These are phyloP conservation scores for Carnegiea gigantea DNA, from an alignment of 179 eudicot genomes.

Conservation along the genomic window DNA sequence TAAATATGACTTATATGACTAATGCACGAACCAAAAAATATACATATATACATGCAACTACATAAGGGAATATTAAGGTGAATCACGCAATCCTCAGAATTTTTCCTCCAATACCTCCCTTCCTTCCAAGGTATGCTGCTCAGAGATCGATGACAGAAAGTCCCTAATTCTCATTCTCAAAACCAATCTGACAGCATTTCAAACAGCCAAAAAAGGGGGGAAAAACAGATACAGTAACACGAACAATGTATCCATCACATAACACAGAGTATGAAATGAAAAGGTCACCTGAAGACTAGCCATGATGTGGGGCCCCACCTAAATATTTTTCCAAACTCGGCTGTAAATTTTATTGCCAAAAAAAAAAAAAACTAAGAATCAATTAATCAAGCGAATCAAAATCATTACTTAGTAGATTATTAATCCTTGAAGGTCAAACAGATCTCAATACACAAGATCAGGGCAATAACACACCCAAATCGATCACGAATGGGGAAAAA, in stretches of 20 bases:
- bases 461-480: background rate
- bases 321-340: constrained; percentile 22
- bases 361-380: background rate
- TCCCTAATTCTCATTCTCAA: no score
- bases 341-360: constrained; percentile 3
- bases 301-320: constrained; percentile 25
- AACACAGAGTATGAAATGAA: constrained; percentile 8
- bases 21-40: no score
- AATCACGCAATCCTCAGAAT: no score
- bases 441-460: background rate
- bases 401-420: background rate
- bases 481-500: background rate
- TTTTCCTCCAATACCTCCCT: no score
- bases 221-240: background rate
- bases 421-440: background rate
- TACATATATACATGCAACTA: no score
- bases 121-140: no score
- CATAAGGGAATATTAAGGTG: no score
- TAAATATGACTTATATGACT: no score
- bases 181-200: no score
- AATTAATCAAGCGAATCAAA: background rate
- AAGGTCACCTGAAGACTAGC: constrained; percentile 33
- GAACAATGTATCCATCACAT: background rate
- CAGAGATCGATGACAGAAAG: no score
- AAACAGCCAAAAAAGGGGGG: no score